Evolutionary conservation across 2,329 filamentous ascomycete species (phyloP), one percentile per base, ranked within the genome.

Genomic region (Whalleya microplaca): DNA sequence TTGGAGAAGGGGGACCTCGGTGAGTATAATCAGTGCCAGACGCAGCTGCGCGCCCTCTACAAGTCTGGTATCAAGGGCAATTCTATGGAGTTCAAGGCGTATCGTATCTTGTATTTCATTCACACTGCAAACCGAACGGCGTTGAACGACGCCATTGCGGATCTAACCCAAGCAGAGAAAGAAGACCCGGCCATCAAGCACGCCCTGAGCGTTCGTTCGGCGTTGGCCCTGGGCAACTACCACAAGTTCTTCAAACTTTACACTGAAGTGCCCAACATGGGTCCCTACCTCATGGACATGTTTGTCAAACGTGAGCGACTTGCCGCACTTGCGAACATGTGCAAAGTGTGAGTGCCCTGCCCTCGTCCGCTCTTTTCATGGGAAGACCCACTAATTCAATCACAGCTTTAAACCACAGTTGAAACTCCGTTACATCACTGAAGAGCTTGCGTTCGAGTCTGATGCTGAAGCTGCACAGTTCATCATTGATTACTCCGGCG

Each of bases 11-110:
- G 91, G 78, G 95, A 99, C 82, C 86, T 98, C 81, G 94, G 95
- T 99, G 95, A 99, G 95, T 99, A 99, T 95, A 99, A 99, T 81
- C 95, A 99, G 84, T 99, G 95, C 78, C 95, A 99, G 81, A 98
- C 95, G 70, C 95, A 99, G 80, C 83, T 99, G 72, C 91, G 92
- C 76, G 92, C 90, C 64, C 81, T 99, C 70, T 98, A 99, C 78
- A 85, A 86, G 74, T 85, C 91, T 78, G 90, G 91, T 66, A 80
- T 96, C 73, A 91, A 91, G 72, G 95, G 94, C 69, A 92, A 93
- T 75, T 87, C 91, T 72, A 88, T 91, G 78, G 95, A 99, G 77
- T 99, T 99, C 79, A 95, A 95, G 85, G 95, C 94, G 64, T 99
- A 99, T 82, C 94, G 95, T 85, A 97, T 99, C 78, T 84, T 99